Percentiles rank a stretch among this genome's conserved stretches.
These are phyloP conservation scores for Emmonsiellopsis sp. DNA, from an alignment of 2,329 filamentous ascomycete genomes.

Conservation along the genomic window DNA sequence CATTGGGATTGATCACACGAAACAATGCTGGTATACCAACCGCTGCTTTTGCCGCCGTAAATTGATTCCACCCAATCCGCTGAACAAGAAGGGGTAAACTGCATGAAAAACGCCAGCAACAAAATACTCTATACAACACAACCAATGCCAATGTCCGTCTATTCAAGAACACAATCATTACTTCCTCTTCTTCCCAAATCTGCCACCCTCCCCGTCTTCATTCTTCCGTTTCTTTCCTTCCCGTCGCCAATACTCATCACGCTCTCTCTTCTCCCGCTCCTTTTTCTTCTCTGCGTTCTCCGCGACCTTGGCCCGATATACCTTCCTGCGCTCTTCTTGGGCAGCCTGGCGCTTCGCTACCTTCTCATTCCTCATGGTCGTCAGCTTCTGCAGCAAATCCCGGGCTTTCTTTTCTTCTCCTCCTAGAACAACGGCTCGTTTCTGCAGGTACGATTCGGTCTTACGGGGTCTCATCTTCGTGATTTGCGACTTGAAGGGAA, in stretches of 20 bases:
- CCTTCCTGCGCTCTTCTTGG: conserved; percentile 77
- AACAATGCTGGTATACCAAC: not conserved
- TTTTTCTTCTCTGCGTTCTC: conserved; percentile 77
- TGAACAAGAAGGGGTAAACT: not conserved
- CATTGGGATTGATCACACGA: not conserved
- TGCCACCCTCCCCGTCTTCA: conserved; percentile 42
- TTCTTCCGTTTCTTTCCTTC: conserved; percentile 74
- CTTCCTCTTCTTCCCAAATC: conserved; percentile 37
- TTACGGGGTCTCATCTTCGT: conserved; percentile 69
- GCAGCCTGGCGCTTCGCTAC: conserved; percentile 70
- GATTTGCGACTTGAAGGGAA: conserved; percentile 91
- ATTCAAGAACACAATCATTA: conserved; percentile 14
- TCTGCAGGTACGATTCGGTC: conserved; percentile 82
- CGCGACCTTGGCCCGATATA: conserved; percentile 73
- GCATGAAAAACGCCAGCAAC: not conserved
- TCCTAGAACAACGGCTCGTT: conserved; percentile 78
- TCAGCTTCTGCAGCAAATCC: conserved; percentile 84
- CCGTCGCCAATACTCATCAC: conserved; percentile 81
- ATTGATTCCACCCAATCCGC: not conserved
- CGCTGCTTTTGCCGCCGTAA: not conserved
- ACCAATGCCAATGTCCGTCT: not conserved
- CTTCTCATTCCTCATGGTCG: conserved; percentile 83
- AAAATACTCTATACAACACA: not conserved
- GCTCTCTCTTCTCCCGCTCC: conserved; percentile 80
- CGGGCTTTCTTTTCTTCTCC: conserved; percentile 84